These are phyloP conservation scores for Gyrodon lividus DNA, from an alignment of 768 basidiomycete genomes.

Conservation along the genomic window DNA sequence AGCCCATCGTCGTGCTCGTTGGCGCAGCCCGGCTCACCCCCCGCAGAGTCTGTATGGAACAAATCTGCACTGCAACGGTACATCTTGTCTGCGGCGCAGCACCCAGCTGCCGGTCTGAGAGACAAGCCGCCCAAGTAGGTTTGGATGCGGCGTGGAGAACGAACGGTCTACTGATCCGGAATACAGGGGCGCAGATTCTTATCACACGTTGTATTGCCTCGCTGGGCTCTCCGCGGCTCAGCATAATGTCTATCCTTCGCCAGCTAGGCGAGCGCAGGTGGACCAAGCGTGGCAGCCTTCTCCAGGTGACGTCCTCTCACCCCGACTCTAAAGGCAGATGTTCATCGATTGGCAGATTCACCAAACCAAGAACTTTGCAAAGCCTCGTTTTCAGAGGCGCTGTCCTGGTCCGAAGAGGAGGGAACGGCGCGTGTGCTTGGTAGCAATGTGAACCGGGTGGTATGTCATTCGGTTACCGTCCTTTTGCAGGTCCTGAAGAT, in stretches of 20 bases:
- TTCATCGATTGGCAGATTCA: slow-evolving; percentile 25
- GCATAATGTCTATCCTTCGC: slow-evolving; percentile 62
- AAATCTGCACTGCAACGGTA: slow-evolving; percentile 81
- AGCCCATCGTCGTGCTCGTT: slow-evolving; percentile 9
- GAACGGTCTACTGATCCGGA: neutral
- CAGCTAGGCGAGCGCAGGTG: slow-evolving; percentile 34
- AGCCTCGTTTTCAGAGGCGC: slow-evolving; percentile 50
- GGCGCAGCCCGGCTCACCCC: neutral
- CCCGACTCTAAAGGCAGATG: neutral
- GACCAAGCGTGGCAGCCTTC: slow-evolving; percentile 37
- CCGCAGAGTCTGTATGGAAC: slow-evolving; percentile 50
- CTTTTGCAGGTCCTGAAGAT: neutral
- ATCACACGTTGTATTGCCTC: slow-evolving; percentile 93
- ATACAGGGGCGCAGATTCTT: slow-evolving; percentile 80
- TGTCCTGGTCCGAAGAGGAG: slow-evolving; percentile 70
- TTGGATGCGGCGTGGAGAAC: neutral
- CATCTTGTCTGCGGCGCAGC: slow-evolving; percentile 82
- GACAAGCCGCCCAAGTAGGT: slow-evolving; percentile 94
- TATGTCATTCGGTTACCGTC: slow-evolving; percentile 34
- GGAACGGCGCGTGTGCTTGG: slow-evolving; percentile 57
- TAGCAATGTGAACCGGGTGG: slow-evolving; percentile 59
- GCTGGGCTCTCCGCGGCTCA: slow-evolving; percentile 89
- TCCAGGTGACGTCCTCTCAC: slow-evolving; percentile 10
- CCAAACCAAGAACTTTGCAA: slow-evolving; percentile 33
- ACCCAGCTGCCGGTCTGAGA: slow-evolving; percentile 79